Evolutionary conservation across 768 basidiomycete genomes (phyloP), one percentile per base, ranked within the genome.

Genomic region (Hypsizygus marmoreus): DNA sequence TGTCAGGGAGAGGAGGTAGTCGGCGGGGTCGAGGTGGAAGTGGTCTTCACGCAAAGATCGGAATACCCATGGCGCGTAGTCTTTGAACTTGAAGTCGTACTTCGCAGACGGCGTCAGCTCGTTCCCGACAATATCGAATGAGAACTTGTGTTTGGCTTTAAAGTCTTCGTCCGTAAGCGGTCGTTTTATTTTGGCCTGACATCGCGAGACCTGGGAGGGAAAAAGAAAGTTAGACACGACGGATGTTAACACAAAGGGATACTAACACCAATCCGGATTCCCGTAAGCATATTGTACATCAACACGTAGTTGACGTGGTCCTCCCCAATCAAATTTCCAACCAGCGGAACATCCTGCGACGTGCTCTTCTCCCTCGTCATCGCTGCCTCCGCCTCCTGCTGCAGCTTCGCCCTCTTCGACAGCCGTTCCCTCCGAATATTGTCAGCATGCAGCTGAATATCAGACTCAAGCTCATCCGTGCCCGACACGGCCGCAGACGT

Each of bases 281-380:
- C 97, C 4, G 97, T 99, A 59, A 99, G 76, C 97, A 99, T 99
- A 73, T 99, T 98, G 73, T 98, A 99, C 97, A 98, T 98, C 60
- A 99, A 72, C 47, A 98, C 91, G 57, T 97, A 99, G 72, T 99
- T 99, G 66, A 88, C 95, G 68, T 99, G 97, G 59, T 84, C 95
- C 64, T 97, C 95, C n/a, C 93, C 91, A 53, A 99, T 97, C 55
- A 98, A 70, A 64, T 98, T 98, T 1, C 97, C 97, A 0, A 97
- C 91, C 10, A 95, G 69, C 4, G 86, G 85, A 22, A 78, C 70
- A 38, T 83, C 82, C 14, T 77, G 75, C 33, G 61, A 67, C 30
- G 56, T 53, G 38, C 53, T 44, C 34, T 52, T 46, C 40, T 57
- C 53, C 42, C 62, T 57, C 16, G 77, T 82, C 39, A 82, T 64